phyloP scores from a whole-genome alignment of 1,139 yeast species.

The Lodderomyces parapsilosis region DNA sequence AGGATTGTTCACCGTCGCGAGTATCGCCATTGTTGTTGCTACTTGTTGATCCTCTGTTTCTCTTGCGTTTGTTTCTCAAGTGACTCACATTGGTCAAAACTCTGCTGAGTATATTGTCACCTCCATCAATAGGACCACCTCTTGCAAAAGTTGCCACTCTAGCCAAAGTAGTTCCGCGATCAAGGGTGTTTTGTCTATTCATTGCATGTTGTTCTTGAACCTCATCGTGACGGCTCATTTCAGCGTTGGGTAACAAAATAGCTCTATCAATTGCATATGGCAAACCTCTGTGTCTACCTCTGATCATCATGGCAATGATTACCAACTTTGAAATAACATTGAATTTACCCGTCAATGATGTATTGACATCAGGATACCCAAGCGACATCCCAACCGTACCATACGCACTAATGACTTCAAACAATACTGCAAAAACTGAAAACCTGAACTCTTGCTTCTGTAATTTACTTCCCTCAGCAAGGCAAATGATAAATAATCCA shows the following conservation, averaged over 20 bases:
- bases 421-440: slow-evolving; percentile 68
- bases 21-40: neutral
- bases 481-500: slow-evolving; percentile 82
- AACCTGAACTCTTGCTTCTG: slow-evolving; percentile 49
- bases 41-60: neutral
- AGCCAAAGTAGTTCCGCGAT: slow-evolving; percentile 20
- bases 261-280: slow-evolving; percentile 96
- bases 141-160: slow-evolving; percentile 12
- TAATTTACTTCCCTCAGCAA: slow-evolving; percentile 74
- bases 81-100: slow-evolving; percentile 15
- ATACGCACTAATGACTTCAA: slow-evolving; percentile 92
- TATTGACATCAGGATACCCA: slow-evolving; percentile 67
- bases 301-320: slow-evolving; percentile 82
- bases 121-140: slow-evolving; percentile 16
- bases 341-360: slow-evolving; percentile 76
- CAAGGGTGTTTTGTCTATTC: slow-evolving; percentile 33
- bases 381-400: slow-evolving; percentile 93
- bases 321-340: slow-evolving; percentile 75
- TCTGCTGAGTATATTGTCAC: slow-evolving; percentile 15
- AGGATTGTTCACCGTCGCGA: neutral
- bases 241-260: slow-evolving; percentile 77
- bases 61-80: slow-evolving; percentile 9
- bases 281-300: slow-evolving; percentile 96
- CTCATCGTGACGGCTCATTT: slow-evolving; percentile 65
- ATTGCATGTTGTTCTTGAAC: slow-evolving; percentile 61